These are phyloP conservation scores for Ephemerocybe angulata DNA, from an alignment of 768 basidiomycete species.

Conservation along the genomic window DNA sequence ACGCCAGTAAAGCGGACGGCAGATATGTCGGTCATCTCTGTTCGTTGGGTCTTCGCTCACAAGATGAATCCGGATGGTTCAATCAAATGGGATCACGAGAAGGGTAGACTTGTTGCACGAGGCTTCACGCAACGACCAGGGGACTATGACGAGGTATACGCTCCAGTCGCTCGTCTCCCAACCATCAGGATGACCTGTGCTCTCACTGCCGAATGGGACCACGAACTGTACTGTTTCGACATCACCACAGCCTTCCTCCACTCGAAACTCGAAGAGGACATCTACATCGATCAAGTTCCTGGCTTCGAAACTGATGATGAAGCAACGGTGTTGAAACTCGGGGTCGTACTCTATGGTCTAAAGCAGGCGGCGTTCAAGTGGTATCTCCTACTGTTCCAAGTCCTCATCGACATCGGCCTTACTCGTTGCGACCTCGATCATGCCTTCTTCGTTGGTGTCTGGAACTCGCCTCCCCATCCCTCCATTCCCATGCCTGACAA, in stretches of 20 bases:
- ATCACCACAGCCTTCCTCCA: slow-evolving; percentile 21
- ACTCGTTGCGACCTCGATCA: slow-evolving; percentile 1
- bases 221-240: slow-evolving; percentile 15
- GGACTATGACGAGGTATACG: slow-evolving; percentile 34
- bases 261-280: slow-evolving; percentile 12
- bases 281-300: slow-evolving; percentile 10
- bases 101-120: slow-evolving; percentile 33
- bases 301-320: not conserved
- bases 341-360: slow-evolving; percentile 4
- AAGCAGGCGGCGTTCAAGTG: slow-evolving; percentile 6
- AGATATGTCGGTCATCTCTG: too few relatives aligned
- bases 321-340: not conserved
- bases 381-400: not conserved
- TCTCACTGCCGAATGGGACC: slow-evolving; percentile 14
- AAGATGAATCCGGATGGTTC: not conserved
- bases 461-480: slow-evolving; percentile 3
- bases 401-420: slow-evolving; percentile 2
- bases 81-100: slow-evolving; percentile 1
- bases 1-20: not conserved
- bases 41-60: slow-evolving; percentile 3
- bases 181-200: slow-evolving; percentile 22
- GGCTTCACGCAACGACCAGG: slow-evolving; percentile 37
- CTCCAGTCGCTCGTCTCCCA: slow-evolving; percentile 23
- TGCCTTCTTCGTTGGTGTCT: slow-evolving; percentile 6
- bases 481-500: slow-evolving; percentile 11